These are phyloP conservation scores for Fusarium albosuccineum DNA, from an alignment of 2,329 filamentous ascomycete species.

Conservation along the genomic window DNA sequence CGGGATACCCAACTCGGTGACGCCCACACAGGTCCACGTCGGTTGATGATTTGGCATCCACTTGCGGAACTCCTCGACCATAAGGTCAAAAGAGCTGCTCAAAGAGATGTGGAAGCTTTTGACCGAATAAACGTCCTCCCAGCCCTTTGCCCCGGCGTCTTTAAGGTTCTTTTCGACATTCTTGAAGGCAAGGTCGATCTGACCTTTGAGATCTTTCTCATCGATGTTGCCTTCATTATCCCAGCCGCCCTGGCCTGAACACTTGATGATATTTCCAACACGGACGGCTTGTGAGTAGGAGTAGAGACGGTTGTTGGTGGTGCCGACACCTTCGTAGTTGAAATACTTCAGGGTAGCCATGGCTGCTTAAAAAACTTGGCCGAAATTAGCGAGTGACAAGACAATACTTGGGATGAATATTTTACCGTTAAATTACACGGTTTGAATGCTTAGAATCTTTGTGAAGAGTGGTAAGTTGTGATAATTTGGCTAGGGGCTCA, in stretches of 20 bases:
- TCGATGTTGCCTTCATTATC: constrained; percentile 37
- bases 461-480: not conserved
- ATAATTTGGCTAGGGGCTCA: not conserved
- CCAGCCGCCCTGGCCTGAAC: constrained; percentile 44
- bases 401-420: no score
- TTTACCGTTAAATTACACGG: no score
- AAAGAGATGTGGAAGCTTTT: constrained; percentile 60
- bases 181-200: constrained; percentile 66
- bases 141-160: constrained; percentile 67
- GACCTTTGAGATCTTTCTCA: constrained; percentile 54
- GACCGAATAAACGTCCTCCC: constrained; percentile 66
- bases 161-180: constrained; percentile 67
- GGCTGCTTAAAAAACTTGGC: not conserved
- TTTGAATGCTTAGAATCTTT: no score
- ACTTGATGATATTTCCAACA: constrained; percentile 38
- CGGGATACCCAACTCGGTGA: constrained; percentile 59
- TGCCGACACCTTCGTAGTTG: constrained; percentile 50
- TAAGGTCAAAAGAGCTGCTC: constrained; percentile 54
- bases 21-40: constrained; percentile 67
- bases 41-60: constrained; percentile 67
- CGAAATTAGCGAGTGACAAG: no score
- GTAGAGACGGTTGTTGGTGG: constrained; percentile 40
- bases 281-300: constrained; percentile 43
- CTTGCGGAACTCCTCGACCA: constrained; percentile 62
- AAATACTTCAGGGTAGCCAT: constrained; percentile 52